Conservation (phyloP, 1,284 basidiomycete genomes). For the Puccinia hordei region DNA sequence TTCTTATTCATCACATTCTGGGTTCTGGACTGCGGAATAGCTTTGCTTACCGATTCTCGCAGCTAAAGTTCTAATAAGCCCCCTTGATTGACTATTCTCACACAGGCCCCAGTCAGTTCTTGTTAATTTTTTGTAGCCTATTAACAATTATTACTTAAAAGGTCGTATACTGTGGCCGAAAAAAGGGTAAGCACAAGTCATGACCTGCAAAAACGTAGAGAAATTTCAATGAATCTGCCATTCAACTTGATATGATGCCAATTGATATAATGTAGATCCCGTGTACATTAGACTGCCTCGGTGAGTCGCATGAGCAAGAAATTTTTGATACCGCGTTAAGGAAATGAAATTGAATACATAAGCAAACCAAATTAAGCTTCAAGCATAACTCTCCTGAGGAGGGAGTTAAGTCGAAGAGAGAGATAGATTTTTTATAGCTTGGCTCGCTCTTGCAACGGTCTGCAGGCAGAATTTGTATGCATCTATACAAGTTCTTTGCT, state of each 20-base stretch:
- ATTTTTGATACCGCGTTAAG: neutral
- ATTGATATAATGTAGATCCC: neutral
- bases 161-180: too few relatives aligned
- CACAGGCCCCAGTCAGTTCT: too few relatives aligned
- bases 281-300: neutral
- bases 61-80: too few relatives aligned
- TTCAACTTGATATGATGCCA: neutral
- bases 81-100: too few relatives aligned
- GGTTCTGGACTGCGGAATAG: too few relatives aligned
- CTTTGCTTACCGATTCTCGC: too few relatives aligned
- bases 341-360: neutral
- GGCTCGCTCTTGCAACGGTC: neutral
- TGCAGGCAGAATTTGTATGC: neutral
- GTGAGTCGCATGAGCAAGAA: neutral
- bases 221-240: neutral
- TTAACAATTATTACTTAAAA: too few relatives aligned
- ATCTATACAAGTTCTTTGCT: neutral
- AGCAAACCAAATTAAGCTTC: neutral
- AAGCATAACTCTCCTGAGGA: neutral
- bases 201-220: neutral
- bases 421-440: neutral
- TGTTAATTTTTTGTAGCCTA: too few relatives aligned
- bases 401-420: conserved; percentile 8
- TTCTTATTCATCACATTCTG: too few relatives aligned
- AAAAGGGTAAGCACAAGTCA: neutral